Percentiles rank a stretch among this genome's conserved stretches.
phyloP scores from a whole-genome alignment of 2,329 filamentous ascomycete genomes.

The Alternaria tenuissima region DNA sequence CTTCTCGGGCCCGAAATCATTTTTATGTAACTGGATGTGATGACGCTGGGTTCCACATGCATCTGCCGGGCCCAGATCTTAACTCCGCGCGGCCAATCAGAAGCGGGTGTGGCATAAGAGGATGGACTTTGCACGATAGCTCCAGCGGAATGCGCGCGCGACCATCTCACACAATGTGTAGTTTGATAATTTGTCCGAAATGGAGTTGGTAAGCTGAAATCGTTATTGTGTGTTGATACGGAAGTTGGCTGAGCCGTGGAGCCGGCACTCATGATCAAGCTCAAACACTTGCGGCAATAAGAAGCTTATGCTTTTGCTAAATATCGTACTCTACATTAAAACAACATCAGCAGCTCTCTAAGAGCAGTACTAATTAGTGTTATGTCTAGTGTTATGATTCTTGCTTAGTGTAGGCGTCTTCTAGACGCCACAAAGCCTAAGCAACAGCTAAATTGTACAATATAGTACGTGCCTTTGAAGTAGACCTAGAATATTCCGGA shows the following conservation, averaged over 20 bases:
- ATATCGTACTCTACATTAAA: slow-evolving; percentile 1
- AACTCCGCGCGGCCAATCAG: slow-evolving; percentile 12
- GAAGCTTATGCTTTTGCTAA: not conserved
- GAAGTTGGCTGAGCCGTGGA: not conserved
- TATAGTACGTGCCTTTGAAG: not conserved
- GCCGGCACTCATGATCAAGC: not conserved
- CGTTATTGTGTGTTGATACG: not conserved
- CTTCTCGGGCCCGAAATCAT: slow-evolving; percentile 9
- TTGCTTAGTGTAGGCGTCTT: slow-evolving; percentile 64
- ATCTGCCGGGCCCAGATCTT: not conserved
- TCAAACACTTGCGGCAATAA: not conserved
- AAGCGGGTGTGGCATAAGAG: not conserved
- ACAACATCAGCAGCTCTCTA: not conserved
- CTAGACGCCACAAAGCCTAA: slow-evolving; percentile 12
- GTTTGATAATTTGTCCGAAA: not conserved
- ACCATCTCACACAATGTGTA: not conserved
- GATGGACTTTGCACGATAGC: slow-evolving; percentile 4
- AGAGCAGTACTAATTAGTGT: slow-evolving; percentile 5
- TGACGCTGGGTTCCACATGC: slow-evolving; percentile 8
- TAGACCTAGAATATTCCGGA: not conserved
- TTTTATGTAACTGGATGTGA: slow-evolving; percentile 4
- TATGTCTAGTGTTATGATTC: slow-evolving; percentile 72
- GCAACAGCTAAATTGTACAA: slow-evolving; percentile 11
- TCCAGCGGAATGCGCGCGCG: not conserved
- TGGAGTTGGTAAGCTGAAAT: not conserved